Percentiles rank a stretch among this genome's conserved stretches.
phyloP scores from a whole-genome alignment of 345 rosid genomes.

The Salix dunnii region DNA sequence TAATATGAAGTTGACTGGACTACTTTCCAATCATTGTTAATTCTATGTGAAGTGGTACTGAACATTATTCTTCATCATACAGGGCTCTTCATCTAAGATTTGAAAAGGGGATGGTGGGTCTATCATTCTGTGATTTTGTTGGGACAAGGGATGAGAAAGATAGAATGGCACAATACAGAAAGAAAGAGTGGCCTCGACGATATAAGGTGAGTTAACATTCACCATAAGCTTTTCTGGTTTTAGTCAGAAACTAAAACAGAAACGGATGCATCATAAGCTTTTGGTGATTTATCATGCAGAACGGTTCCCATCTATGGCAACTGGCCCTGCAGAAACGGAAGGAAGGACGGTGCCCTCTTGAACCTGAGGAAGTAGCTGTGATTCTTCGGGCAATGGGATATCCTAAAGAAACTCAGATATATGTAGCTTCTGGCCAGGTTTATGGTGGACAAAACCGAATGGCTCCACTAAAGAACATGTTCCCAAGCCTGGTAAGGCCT shows the following conservation, averaged over 20 bases:
- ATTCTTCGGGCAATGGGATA: slow-evolving; percentile 96
- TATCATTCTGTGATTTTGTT: slow-evolving; percentile 96
- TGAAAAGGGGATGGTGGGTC: slow-evolving; percentile 99
- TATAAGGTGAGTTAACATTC: slow-evolving; percentile 56
- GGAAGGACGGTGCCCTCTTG: slow-evolving; percentile 99
- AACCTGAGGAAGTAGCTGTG: slow-evolving; percentile 99
- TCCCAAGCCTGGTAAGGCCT: slow-evolving; percentile 78
- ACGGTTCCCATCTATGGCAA: slow-evolving; percentile 98
- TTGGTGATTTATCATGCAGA: slow-evolving; percentile 45
- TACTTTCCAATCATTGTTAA: slow-evolving; percentile 7
- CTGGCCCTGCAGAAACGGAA: slow-evolving; percentile 90
- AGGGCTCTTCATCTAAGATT: slow-evolving; percentile 99
- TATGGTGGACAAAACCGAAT: slow-evolving; percentile 98
- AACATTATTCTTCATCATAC: slow-evolving; percentile 20
- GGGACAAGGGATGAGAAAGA: slow-evolving; percentile 98
- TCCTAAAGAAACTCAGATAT: slow-evolving; percentile 97
- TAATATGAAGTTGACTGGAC: slow-evolving; percentile 14
- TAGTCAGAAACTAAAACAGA: slow-evolving; percentile 4
- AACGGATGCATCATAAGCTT: slow-evolving; percentile 7
- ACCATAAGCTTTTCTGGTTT: slow-evolving; percentile 4
- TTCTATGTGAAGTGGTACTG: slow-evolving; percentile 8
- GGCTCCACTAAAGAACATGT: slow-evolving; percentile 99
- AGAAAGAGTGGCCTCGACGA: slow-evolving; percentile 99
- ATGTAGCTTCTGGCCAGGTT: slow-evolving; percentile 99
- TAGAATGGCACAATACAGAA: slow-evolving; percentile 86